A percentile compares a stretch with the other conserved stretches of the same genome.
Conservation (phyloP, 164 flowering plant species). For the Nymphaea colorata region DNA sequence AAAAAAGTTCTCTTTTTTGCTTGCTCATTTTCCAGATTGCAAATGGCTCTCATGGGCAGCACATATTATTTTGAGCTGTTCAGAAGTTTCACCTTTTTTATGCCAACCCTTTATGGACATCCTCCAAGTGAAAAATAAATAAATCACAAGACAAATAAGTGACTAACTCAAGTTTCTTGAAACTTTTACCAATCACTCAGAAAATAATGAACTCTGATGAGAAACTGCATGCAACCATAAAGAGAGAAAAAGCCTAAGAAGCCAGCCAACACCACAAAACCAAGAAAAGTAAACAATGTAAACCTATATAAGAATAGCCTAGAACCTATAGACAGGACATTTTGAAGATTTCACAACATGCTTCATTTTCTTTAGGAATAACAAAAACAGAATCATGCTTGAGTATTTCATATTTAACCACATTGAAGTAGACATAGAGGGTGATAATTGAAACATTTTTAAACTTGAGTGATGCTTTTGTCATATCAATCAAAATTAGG, state of each 20-base stretch:
- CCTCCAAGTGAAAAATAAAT: not conserved
- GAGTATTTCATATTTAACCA: too few relatives aligned
- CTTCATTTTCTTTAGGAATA: too few relatives aligned
- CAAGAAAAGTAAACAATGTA: too few relatives aligned
- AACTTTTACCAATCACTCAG: not conserved
- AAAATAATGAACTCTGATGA: not conserved
- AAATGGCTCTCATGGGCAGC: not conserved
- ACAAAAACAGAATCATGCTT: too few relatives aligned
- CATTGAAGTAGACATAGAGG: too few relatives aligned
- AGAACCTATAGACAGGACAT: too few relatives aligned
- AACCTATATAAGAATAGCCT: too few relatives aligned
- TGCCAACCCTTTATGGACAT: not conserved
- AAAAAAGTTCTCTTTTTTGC: too few relatives aligned
- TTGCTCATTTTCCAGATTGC: not conserved
- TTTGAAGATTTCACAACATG: too few relatives aligned
- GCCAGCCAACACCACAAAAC: too few relatives aligned
- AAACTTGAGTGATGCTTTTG: not conserved
- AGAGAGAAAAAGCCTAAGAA: too few relatives aligned
- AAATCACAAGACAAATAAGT: not conserved
- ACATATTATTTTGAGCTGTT: not conserved
- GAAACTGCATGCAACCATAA: not conserved
- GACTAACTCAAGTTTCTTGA: not conserved
- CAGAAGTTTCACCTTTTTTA: not conserved
- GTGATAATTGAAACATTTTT: too few relatives aligned
- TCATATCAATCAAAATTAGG: not conserved